A percentile compares a stretch with the other conserved stretches of the same genome.
phyloP scores from a whole-genome alignment of 164 flowering plant species.

The Vitis amurensis region DNA sequence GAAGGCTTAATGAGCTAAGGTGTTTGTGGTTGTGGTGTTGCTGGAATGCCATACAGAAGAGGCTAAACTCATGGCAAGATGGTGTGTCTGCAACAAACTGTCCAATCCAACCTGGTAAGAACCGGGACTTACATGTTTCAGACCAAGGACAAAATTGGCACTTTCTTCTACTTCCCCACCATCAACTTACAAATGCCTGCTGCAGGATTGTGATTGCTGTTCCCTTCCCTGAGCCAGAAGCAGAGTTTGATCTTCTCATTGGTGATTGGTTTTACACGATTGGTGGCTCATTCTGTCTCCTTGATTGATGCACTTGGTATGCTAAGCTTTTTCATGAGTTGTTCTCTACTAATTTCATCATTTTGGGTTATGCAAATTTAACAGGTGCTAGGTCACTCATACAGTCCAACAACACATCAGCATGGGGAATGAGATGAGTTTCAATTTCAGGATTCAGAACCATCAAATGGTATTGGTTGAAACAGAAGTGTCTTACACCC shows the following conservation, averaged over 20 bases:
- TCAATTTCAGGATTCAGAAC: constrained; percentile 64
- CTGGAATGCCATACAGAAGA: constrained; percentile 78
- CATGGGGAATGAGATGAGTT: constrained; percentile 45
- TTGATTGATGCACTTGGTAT: neutral
- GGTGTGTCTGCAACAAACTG: constrained; percentile 80
- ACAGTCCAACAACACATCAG: neutral
- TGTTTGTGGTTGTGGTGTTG: neutral
- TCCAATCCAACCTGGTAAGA: constrained; percentile 60
- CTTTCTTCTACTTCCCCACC: constrained; percentile 68
- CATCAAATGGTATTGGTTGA: constrained; percentile 70
- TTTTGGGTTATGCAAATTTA: constrained; percentile 30
- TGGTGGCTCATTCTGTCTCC: constrained; percentile 14
- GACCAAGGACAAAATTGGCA: constrained; percentile 72
- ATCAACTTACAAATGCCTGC: constrained; percentile 57
- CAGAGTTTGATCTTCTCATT: constrained; percentile 61
- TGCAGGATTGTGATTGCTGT: constrained; percentile 60
- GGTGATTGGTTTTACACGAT: constrained; percentile 58
- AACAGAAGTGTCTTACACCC: constrained; percentile 74
- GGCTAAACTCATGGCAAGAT: constrained; percentile 82
- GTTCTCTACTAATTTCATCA: neutral
- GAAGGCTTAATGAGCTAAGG: too few relatives aligned
- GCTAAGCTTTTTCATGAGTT: neutral
- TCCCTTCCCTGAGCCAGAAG: constrained; percentile 65
- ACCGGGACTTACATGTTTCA: constrained; percentile 69
- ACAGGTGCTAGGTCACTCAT: constrained; percentile 21